These are phyloP conservation scores for Penicillium subrubescens DNA, from an alignment of 495 filamentous ascomycete species.

Conservation along the genomic window DNA sequence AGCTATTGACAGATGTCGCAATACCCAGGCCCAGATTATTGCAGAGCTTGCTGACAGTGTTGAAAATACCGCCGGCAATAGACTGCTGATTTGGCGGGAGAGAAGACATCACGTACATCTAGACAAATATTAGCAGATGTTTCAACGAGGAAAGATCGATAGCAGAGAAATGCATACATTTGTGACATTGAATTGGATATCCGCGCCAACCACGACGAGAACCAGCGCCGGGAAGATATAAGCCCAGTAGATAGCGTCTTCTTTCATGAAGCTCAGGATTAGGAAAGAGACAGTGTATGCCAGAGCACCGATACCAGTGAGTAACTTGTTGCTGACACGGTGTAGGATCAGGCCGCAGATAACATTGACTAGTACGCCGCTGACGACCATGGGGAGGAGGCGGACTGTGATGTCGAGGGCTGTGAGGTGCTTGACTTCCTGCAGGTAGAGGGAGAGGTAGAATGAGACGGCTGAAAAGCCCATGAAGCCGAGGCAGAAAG, in stretches of 20 bases:
- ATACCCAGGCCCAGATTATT: constrained; percentile 37
- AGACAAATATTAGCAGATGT: constrained; percentile 4
- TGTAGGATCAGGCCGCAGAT: constrained; percentile 57
- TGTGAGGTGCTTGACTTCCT: constrained; percentile 41
- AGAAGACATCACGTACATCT: constrained; percentile 45
- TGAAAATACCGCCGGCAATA: constrained; percentile 42
- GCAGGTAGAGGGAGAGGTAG: constrained; percentile 46
- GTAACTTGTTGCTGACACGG: constrained; percentile 48
- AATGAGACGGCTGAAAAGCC: constrained; percentile 39
- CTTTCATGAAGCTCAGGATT: constrained; percentile 50
- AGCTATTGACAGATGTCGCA: constrained; percentile 31
- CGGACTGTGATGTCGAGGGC: constrained; percentile 52
- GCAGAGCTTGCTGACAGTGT: constrained; percentile 39
- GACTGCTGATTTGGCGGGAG: constrained; percentile 38
- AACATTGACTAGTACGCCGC: constrained; percentile 56
- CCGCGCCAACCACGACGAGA: constrained; percentile 56
- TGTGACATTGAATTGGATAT: constrained; percentile 62
- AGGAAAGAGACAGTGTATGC: constrained; percentile 54
- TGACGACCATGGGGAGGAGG: constrained; percentile 57
- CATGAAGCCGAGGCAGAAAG: constrained; percentile 39
- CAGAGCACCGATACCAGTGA: constrained; percentile 47
- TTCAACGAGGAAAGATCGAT: not conserved
- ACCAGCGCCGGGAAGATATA: constrained; percentile 53
- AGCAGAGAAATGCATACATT: constrained; percentile 36
- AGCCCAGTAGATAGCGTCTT: constrained; percentile 58